A percentile compares a stretch with the other conserved stretches of the same genome.
Evolutionary conservation across 129 eudicot species (phyloP).

Genomic region (Artemisia annua): DNA sequence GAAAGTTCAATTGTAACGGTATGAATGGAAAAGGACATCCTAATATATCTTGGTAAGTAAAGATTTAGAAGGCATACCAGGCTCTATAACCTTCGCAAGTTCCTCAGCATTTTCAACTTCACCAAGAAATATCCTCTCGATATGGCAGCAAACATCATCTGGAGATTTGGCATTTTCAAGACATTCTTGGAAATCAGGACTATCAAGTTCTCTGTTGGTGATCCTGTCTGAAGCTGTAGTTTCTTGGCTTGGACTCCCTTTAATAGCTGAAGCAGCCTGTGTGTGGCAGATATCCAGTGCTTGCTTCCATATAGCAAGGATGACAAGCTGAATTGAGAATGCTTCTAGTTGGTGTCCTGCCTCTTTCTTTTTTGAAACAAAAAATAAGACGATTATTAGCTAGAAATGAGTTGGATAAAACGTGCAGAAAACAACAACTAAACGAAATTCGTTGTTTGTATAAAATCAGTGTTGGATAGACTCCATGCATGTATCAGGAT

Average conservation of each 20-base stretch:
- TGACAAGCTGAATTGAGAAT: conserved; percentile 87
- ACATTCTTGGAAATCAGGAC: conserved; percentile 42
- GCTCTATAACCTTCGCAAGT: conserved; percentile 69
- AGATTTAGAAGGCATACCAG: conserved; percentile 45
- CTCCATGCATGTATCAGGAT: too few species aligned
- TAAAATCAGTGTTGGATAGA: too few species aligned
- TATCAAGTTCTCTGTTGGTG: conserved; percentile 34
- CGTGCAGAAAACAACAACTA: not conserved
- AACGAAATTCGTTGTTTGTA: too few species aligned
- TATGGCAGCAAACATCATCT: conserved; percentile 55
- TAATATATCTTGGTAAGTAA: not conserved
- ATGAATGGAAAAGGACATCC: too few species aligned
- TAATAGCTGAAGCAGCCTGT: conserved; percentile 83
- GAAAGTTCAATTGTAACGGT: too few species aligned
- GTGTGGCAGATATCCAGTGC: conserved; percentile 87
- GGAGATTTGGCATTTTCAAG: conserved; percentile 47
- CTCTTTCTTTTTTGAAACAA: conserved; percentile 42
- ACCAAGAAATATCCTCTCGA: conserved; percentile 73
- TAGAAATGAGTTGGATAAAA: conserved; percentile 12
- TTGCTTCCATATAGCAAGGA: conserved; percentile 97
- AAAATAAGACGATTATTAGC: conserved; percentile 6
- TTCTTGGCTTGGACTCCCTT: conserved; percentile 65
- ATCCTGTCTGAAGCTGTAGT: conserved; percentile 29
- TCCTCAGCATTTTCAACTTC: conserved; percentile 93
- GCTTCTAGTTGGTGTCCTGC: conserved; percentile 72